Evolutionary conservation across 108 stramenopile genomes (phyloP).

Genomic region (Schizochytrium sp.): DNA sequence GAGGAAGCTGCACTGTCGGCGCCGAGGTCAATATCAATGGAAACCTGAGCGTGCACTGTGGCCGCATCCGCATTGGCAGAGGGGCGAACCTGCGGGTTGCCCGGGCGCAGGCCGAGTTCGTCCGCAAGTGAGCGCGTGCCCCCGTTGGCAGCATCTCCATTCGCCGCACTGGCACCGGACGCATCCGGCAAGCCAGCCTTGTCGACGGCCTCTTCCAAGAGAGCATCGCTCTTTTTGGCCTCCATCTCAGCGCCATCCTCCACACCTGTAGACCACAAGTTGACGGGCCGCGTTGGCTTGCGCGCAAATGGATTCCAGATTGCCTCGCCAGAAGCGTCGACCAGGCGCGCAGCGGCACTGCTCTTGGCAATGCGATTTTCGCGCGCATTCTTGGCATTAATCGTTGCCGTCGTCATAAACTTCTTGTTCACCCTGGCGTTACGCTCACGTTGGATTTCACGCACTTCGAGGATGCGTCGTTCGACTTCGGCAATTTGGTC

Average conservation of each 20-base stretch:
- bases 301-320: slow-evolving; percentile 13
- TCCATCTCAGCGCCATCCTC: background rate
- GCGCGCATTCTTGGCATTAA: background rate
- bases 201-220: background rate
- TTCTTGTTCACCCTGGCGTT: background rate
- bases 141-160: background rate
- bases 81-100: background rate
- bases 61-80: background rate
- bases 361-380: background rate
- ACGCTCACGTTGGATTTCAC: background rate
- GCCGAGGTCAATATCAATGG: background rate
- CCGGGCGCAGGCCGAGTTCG: background rate
- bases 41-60: background rate
- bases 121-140: background rate
- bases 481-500: background rate
- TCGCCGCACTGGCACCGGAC: background rate
- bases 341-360: background rate
- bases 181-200: background rate
- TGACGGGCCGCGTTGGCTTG: background rate
- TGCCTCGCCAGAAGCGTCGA: background rate
- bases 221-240: background rate
- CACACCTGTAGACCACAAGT: background rate
- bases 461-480: background rate
- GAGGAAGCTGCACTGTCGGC: background rate
- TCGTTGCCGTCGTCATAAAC: background rate